These are phyloP conservation scores for Physaria fendleri DNA, from an alignment of 345 rosid genomes.

Conservation along the genomic window DNA sequence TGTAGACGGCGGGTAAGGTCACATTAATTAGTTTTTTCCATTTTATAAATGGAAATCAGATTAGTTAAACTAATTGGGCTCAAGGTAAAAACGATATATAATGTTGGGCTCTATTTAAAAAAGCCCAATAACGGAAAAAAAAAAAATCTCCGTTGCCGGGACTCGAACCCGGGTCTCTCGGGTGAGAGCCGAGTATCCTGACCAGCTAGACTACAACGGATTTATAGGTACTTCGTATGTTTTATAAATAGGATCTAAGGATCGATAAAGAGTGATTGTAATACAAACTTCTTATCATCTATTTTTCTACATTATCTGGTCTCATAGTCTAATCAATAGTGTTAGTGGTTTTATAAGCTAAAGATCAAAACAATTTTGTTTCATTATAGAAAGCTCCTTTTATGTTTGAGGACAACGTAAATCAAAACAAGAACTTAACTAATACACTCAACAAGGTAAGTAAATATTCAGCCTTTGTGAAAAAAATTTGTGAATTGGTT, in stretches of 20 bases:
- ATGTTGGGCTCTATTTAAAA: neutral
- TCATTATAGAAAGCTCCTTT: neutral
- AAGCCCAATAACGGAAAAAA: neutral
- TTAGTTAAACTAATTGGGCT: neutral
- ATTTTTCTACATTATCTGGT: neutral
- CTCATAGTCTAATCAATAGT: neutral
- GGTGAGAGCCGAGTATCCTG: slow-evolving; percentile 74
- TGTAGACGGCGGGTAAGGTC: slow-evolving; percentile 33
- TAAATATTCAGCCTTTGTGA: neutral
- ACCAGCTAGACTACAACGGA: slow-evolving; percentile 47
- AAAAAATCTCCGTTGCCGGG: slow-evolving; percentile 48
- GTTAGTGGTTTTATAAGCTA: neutral
- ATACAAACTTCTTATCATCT: neutral
- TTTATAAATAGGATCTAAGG: too few relatives aligned
- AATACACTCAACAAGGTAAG: neutral
- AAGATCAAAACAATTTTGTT: neutral
- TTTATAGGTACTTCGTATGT: neutral
- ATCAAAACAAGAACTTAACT: neutral
- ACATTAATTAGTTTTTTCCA: neutral
- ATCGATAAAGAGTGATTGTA: too few relatives aligned
- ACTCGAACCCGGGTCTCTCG: slow-evolving; percentile 60
- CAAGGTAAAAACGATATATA: neutral
- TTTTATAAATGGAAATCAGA: neutral
- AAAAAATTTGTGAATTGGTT: neutral
- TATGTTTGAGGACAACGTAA: neutral